These are phyloP conservation scores for Arthrinium phaeospermum DNA, from an alignment of 2,329 filamentous ascomycete genomes.

Conservation along the genomic window DNA sequence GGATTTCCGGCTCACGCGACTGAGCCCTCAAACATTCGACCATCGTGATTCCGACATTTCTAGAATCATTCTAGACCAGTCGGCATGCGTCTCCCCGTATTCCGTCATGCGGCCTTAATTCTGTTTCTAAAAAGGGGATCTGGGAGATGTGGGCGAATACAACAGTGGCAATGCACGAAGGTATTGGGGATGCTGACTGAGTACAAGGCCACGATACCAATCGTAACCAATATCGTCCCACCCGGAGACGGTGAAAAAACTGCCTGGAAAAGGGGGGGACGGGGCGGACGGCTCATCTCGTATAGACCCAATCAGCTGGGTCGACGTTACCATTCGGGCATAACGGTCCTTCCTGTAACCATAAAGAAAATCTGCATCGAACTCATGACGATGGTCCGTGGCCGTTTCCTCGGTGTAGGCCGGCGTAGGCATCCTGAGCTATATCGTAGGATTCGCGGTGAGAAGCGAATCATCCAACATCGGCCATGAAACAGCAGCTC, in stretches of 20 bases:
- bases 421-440: neutral
- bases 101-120: neutral
- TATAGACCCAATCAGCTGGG: neutral
- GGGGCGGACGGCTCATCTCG: neutral
- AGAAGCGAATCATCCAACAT: constrained; percentile 5
- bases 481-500: constrained; percentile 4
- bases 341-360: neutral
- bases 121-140: neutral
- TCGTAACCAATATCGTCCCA: neutral
- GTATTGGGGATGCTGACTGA: neutral
- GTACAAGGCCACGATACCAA: neutral
- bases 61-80: neutral
- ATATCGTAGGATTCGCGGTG: neutral
- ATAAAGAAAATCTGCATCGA: neutral
- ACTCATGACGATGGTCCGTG: neutral
- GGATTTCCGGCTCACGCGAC: constrained; percentile 11
- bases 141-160: neutral
- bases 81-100: neutral
- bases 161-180: neutral
- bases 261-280: neutral
- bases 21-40: neutral
- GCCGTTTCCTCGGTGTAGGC: constrained; percentile 10
- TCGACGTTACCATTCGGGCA: neutral
- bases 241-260: neutral
- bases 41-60: neutral